Evolutionary conservation across 306 rosid species (phyloP), one percentile per base, ranked within the genome.

Genomic region (Fagus crenata): DNA sequence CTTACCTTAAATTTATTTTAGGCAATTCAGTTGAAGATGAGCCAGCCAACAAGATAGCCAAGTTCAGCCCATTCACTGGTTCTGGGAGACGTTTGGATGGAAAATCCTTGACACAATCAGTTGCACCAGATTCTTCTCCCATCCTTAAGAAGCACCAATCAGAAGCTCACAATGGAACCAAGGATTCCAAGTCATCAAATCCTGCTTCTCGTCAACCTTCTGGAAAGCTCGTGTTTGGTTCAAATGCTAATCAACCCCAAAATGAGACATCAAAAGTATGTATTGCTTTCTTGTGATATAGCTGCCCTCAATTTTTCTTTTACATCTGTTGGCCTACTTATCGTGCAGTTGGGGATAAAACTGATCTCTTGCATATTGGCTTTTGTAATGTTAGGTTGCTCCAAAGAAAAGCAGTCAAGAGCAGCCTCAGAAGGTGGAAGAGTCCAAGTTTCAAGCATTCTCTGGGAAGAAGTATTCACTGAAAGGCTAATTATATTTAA

Each of bases 191-290:
- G 74, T 69, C 89, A 55, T 78, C 81, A 28, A 49, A 37, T 60
- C 5, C 80, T 28, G 53, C 77, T 35, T 46, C 78, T 1, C 61
- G 33, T n/a, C 77, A 79, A 81, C 37, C 35, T 53, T 33, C 82
- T 72, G 86, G 89, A 82, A 89, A 77, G 81, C 93, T 87, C 7
- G 89, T 87, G 51, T 89, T 89, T 64, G 88, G 90, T 53, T 83
- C 89, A 74, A 83, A 49, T 76, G 72, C 32, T 2, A 74, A 69
- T 37, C 78, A 54, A 42, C 75, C 81, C 1, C 31, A 11, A 35
- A 70, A 35, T 60, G 74, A 79, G 78, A 32, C 86, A 74, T 69
- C 82, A 59, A 81, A 89, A 60, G 90, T 89, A 74, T 55, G 60
- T 31, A 22, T 72, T 71, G 60, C 51, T 17, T 11, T 55, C 35